Evolutionary conservation across 108 stramenopile species (phyloP).

Genomic region (Epithemia pelagica): DNA sequence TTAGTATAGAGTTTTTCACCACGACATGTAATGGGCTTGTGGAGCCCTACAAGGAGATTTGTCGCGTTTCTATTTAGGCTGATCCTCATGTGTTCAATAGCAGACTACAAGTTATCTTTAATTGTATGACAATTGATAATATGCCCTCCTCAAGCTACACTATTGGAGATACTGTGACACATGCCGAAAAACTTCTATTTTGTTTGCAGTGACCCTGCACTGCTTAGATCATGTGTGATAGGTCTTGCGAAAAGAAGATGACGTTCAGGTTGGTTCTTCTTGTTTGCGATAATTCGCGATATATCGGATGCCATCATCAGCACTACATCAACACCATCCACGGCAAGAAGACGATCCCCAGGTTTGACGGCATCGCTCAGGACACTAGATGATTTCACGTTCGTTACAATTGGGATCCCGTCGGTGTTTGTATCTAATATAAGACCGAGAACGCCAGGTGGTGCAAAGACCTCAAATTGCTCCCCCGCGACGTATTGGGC

Average conservation of each 20-base stretch:
- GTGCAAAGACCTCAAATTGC: conserved; percentile 13
- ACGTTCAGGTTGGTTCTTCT: conserved; percentile 28
- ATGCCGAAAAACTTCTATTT: background rate
- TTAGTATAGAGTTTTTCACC: too few relatives aligned
- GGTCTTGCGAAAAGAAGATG: conserved; percentile 20
- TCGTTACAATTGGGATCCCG: conserved; percentile 36
- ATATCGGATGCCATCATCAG: conserved; percentile 32
- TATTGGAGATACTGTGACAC: too few relatives aligned
- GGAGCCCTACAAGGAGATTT: too few relatives aligned
- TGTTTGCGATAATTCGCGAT: conserved; percentile 34
- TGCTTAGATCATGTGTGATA: background rate
- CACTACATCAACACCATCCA: conserved; percentile 46
- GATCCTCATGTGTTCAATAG: too few relatives aligned
- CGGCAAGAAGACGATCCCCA: conserved; percentile 42
- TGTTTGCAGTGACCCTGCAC: background rate
- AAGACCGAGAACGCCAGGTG: conserved; percentile 40
- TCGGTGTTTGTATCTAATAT: conserved; percentile 35
- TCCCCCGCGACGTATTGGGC: conserved; percentile 3
- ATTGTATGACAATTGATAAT: too few relatives aligned
- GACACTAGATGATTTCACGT: conserved; percentile 40
- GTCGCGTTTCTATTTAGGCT: too few relatives aligned
- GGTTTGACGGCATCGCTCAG: conserved; percentile 30
- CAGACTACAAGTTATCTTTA: too few relatives aligned
- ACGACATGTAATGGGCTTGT: too few relatives aligned
- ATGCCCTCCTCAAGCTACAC: too few relatives aligned